A percentile compares a stretch with the other conserved stretches of the same genome.
Conservation (phyloP, 805 yeast species). For the Cyberlindnera samutprakarnensis region DNA sequence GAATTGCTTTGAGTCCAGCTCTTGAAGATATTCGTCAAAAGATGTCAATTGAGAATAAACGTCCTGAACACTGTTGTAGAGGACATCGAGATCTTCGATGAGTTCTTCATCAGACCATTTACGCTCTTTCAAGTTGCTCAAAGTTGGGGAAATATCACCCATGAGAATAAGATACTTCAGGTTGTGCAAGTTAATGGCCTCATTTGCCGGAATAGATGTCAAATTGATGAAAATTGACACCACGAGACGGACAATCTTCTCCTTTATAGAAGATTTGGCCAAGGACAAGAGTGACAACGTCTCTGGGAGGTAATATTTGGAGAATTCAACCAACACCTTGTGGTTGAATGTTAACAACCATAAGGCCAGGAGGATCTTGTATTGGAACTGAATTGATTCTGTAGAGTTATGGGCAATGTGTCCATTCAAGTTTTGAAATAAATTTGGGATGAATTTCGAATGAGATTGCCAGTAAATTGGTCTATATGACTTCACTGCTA, state of each 20-base stretch:
- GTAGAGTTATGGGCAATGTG: slow-evolving; percentile 24
- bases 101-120: slow-evolving; percentile 95
- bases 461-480: slow-evolving; percentile 36
- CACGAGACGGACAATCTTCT: slow-evolving; percentile 83
- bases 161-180: slow-evolving; percentile 64
- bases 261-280: slow-evolving; percentile 80
- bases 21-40: slow-evolving; percentile 85
- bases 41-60: slow-evolving; percentile 78
- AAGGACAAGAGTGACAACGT: slow-evolving; percentile 37
- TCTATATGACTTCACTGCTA: slow-evolving; percentile 49
- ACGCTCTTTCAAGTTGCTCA: slow-evolving; percentile 68
- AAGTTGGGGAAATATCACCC: slow-evolving; percentile 64
- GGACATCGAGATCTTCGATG: slow-evolving; percentile 54
- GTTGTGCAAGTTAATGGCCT: slow-evolving; percentile 33
- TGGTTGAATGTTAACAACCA: slow-evolving; percentile 82
- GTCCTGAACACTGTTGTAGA: slow-evolving; percentile 56
- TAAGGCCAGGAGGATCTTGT: slow-evolving; percentile 64
- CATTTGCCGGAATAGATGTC: slow-evolving; percentile 29
- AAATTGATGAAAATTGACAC: slow-evolving; percentile 65
- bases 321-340: slow-evolving; percentile 41
- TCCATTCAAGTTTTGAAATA: slow-evolving; percentile 36
- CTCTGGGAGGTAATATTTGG: slow-evolving; percentile 46
- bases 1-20: slow-evolving; percentile 69
- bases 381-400: slow-evolving; percentile 59
- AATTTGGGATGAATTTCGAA: slow-evolving; percentile 35